Conservation (phyloP, 331 rosid genomes). For the Ulmus americana region DNA sequence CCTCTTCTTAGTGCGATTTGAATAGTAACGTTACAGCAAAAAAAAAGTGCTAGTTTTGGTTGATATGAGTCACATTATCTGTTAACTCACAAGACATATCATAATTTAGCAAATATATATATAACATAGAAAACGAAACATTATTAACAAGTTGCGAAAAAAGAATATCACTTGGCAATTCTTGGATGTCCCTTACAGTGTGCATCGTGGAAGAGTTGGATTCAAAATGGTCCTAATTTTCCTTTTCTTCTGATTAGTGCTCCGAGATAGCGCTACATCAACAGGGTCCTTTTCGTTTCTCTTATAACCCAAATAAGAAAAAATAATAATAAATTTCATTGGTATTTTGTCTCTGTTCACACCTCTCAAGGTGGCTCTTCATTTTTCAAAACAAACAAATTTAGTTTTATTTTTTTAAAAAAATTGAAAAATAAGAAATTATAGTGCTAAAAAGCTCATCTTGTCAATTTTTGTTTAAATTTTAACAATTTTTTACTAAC, state of each 20-base stretch:
- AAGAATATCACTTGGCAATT: constrained; percentile 20
- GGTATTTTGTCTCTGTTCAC: no score
- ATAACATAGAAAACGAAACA: background rate
- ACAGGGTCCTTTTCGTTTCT: constrained; percentile 13
- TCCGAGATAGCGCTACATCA: constrained; percentile 21
- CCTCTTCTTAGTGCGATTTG: constrained; percentile 12
- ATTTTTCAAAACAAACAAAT: no score
- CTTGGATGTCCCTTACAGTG: constrained; percentile 1
- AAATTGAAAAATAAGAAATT: no score
- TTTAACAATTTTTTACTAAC: no score
- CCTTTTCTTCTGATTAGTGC: constrained; percentile 17
- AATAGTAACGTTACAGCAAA: constrained; percentile 16
- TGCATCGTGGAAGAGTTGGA: constrained; percentile 9
- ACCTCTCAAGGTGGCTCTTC: no score
- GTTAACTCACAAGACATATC: constrained; percentile 1
- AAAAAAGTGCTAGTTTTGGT: background rate
- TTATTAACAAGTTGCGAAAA: background rate
- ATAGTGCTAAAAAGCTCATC: no score
- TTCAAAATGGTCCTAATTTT: constrained; percentile 32
- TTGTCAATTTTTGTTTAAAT: no score
- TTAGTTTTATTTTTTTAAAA: no score
- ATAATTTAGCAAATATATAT: background rate
- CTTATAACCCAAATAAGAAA: background rate
- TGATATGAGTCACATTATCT: background rate
- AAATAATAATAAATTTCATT: no score